Conservation (phyloP, 139 green algal species). For the Astrephomene gubernaculifera region DNA sequence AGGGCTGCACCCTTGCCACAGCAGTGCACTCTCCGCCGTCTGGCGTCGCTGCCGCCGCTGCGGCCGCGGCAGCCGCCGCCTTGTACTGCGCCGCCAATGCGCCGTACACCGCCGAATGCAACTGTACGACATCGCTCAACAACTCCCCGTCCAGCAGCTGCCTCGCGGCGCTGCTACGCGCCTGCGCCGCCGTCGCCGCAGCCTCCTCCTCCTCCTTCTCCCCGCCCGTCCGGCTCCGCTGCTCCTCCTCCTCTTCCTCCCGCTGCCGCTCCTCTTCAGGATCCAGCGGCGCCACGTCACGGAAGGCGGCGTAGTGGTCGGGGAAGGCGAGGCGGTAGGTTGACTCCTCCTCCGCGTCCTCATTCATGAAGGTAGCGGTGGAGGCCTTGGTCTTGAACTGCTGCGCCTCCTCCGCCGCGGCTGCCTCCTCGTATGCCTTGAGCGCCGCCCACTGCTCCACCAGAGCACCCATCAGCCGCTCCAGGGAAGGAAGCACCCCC, state of each 20-base stretch:
- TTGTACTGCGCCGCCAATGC: constrained; percentile 32
- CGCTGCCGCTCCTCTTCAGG: constrained; percentile 41
- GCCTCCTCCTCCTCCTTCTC: neutral
- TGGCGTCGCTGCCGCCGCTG: neutral
- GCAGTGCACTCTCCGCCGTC: neutral
- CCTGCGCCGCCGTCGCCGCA: constrained; percentile 45
- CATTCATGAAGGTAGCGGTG: constrained; percentile 62
- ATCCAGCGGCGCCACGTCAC: constrained; percentile 72
- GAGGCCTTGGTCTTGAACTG: constrained; percentile 84
- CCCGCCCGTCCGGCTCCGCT: neutral
- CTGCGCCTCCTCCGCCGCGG: constrained; percentile 76
- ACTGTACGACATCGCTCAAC: constrained; percentile 69
- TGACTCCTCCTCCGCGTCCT: constrained; percentile 83
- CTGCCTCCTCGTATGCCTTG: constrained; percentile 70
- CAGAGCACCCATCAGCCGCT: constrained; percentile 56
- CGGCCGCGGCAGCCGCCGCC: neutral
- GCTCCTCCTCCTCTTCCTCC: constrained; percentile 34
- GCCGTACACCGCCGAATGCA: constrained; percentile 65
- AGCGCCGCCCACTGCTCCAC: constrained; percentile 59
- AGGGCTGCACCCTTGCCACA: too few species aligned
- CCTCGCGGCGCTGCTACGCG: constrained; percentile 55
- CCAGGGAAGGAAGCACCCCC: constrained; percentile 1
- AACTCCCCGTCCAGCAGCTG: constrained; percentile 76
- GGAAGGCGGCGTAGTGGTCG: constrained; percentile 77
- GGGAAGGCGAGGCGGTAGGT: constrained; percentile 77